Evolutionary conservation across 257 asterid genomes (phyloP).

Genomic region (Cynanchum wilfordii): DNA sequence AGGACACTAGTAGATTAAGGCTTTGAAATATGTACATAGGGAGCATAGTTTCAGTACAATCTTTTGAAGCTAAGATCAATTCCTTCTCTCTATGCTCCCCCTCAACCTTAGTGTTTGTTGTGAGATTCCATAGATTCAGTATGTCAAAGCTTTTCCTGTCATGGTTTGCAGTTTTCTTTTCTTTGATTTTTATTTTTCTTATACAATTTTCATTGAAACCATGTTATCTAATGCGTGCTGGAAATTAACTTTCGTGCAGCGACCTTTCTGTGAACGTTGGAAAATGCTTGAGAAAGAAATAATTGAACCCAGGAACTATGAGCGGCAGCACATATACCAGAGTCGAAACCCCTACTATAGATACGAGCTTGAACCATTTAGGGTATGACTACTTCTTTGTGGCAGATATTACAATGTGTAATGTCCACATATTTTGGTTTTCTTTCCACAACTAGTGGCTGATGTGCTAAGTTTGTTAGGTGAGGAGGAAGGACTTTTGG

Average conservation of each 20-base stretch:
- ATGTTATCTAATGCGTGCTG: conserved; percentile 2
- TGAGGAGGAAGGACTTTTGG: conserved; percentile 96
- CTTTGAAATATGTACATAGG: background rate
- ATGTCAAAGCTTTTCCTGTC: background rate
- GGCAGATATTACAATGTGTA: background rate
- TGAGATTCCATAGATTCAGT: background rate
- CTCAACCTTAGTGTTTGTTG: background rate
- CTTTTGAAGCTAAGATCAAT: background rate
- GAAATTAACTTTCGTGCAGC: conserved; percentile 35
- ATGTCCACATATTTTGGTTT: background rate
- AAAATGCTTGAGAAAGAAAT: conserved; percentile 92
- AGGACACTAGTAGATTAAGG: background rate
- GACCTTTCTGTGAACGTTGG: conserved; percentile 95
- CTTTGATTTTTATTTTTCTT: too few relatives aligned
- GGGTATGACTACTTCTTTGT: conserved; percentile 43
- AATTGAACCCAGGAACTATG: conserved; percentile 77
- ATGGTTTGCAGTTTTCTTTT: background rate
- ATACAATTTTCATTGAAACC: background rate
- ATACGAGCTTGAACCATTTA: conserved; percentile 94
- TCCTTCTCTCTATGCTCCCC: background rate
- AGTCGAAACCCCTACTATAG: conserved; percentile 64
- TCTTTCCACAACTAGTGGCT: conserved; percentile 22
- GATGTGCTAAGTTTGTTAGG: conserved; percentile 47
- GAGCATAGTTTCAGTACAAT: background rate
- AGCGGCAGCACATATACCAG: conserved; percentile 56